Conservation (phyloP, 225 moss, liverwort and hornwort species). For the Asterella californica region DNA sequence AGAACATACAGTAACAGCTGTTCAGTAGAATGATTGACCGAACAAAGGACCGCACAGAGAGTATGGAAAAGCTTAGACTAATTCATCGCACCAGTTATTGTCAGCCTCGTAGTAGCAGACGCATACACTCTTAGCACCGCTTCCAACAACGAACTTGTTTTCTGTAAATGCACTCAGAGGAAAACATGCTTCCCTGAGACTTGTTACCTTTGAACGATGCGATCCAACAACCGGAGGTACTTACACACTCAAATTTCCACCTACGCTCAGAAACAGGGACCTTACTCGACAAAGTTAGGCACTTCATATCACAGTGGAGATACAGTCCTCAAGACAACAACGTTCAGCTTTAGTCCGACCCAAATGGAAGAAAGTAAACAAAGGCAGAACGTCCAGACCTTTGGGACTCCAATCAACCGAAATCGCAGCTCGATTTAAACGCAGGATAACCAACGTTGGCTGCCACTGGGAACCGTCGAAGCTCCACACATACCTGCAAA, state of each 20-base stretch:
- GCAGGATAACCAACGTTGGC: constrained; percentile 91
- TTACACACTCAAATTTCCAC: neutral
- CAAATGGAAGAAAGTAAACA: neutral
- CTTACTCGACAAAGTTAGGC: too few species aligned
- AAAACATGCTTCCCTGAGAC: neutral
- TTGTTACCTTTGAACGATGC: neutral
- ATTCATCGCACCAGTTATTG: constrained; percentile 70
- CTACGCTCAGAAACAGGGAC: neutral
- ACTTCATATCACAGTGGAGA: too few species aligned
- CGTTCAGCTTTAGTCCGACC: neutral
- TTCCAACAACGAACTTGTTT: constrained; percentile 97
- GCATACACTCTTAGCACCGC: constrained; percentile 91
- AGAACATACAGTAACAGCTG: neutral
- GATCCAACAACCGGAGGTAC: neutral
- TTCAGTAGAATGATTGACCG: neutral
- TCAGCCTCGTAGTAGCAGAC: constrained; percentile 99
- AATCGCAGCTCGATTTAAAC: constrained; percentile 91
- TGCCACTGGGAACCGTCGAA: constrained; percentile 91
- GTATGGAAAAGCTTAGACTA: neutral
- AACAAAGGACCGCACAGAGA: neutral
- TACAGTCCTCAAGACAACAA: neutral
- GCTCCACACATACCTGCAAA: constrained; percentile 94
- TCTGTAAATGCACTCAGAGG: constrained; percentile 38
- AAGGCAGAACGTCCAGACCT: constrained; percentile 37
- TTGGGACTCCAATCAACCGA: constrained; percentile 97